These are phyloP conservation scores for Irpex sp. DNA, from an alignment of 1,284 basidiomycete species.

Conservation along the genomic window DNA sequence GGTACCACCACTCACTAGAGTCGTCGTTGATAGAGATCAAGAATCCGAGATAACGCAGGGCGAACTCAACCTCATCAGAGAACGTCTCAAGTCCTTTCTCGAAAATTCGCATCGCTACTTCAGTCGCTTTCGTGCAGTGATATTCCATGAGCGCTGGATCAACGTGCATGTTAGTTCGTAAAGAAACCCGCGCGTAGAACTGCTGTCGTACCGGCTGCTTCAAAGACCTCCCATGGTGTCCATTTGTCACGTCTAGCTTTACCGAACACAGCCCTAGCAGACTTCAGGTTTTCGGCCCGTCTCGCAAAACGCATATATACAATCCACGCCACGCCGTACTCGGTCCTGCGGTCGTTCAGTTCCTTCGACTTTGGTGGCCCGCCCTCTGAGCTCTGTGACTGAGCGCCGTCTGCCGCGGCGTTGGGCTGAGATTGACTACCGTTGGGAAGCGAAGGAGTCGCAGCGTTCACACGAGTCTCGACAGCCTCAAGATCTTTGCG, in stretches of 20 bases:
- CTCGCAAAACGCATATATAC: slow-evolving; percentile 93
- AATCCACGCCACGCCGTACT: slow-evolving; percentile 69
- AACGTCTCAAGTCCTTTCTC: slow-evolving; percentile 91
- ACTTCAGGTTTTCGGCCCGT: slow-evolving; percentile 81
- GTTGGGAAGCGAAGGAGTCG: slow-evolving; percentile 30
- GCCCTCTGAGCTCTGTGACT: slow-evolving; percentile 35
- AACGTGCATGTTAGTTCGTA: neutral
- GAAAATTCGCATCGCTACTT: slow-evolving; percentile 89
- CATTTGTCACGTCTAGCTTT: slow-evolving; percentile 85
- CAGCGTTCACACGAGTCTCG: slow-evolving; percentile 43
- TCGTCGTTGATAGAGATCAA: slow-evolving; percentile 95
- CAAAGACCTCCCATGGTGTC: slow-evolving; percentile 91
- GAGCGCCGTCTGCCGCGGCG: neutral
- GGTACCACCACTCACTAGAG: slow-evolving; percentile 54
- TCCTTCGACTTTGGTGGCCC: slow-evolving; percentile 48
- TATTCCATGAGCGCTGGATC: slow-evolving; percentile 89
- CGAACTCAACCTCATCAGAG: slow-evolving; percentile 81
- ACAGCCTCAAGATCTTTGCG: slow-evolving; percentile 72
- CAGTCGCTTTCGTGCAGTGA: slow-evolving; percentile 85
- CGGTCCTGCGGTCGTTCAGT: slow-evolving; percentile 58
- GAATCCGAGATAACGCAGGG: slow-evolving; percentile 89
- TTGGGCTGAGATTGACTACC: slow-evolving; percentile 1
- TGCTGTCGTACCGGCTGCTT: slow-evolving; percentile 72
- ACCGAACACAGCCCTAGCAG: slow-evolving; percentile 77
- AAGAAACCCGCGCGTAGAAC: neutral